Conservation (phyloP, 2,329 filamentous ascomycete species). For the Alternaria panax region DNA sequence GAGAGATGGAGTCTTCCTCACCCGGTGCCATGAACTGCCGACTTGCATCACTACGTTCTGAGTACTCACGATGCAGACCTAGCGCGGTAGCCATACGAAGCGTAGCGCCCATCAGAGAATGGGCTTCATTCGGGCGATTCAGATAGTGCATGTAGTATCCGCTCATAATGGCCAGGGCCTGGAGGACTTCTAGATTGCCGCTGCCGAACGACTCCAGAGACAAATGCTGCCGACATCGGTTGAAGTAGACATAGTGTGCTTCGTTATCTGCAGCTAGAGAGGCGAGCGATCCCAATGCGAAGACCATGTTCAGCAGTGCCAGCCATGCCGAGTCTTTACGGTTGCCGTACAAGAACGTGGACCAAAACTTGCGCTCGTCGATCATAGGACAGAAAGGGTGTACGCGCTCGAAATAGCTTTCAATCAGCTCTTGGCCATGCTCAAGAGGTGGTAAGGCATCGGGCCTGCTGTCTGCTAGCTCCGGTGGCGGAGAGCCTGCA, state of each 20-base stretch:
- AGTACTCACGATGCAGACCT: slow-evolving; percentile 72
- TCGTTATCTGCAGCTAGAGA: slow-evolving; percentile 69
- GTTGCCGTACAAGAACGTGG: slow-evolving; percentile 68
- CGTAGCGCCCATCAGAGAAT: slow-evolving; percentile 73
- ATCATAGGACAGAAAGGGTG: slow-evolving; percentile 77
- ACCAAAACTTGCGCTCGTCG: slow-evolving; percentile 74
- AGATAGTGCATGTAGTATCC: slow-evolving; percentile 82
- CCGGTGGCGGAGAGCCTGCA: slow-evolving; percentile 47
- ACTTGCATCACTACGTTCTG: slow-evolving; percentile 40
- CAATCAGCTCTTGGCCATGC: slow-evolving; percentile 72
- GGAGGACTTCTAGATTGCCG: slow-evolving; percentile 75
- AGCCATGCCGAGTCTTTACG: slow-evolving; percentile 74
- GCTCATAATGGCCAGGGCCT: slow-evolving; percentile 74
- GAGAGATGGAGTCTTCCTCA: slow-evolving; percentile 46
- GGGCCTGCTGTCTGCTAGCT: slow-evolving; percentile 41
- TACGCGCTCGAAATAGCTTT: slow-evolving; percentile 78
- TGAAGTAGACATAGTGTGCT: slow-evolving; percentile 74
- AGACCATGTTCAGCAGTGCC: slow-evolving; percentile 76
- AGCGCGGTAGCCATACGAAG: slow-evolving; percentile 77
- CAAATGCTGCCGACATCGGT: slow-evolving; percentile 70
- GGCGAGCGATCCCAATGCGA: slow-evolving; percentile 76
- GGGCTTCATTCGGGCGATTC: slow-evolving; percentile 78
- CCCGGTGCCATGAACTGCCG: slow-evolving; percentile 28
- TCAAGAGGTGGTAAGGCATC: slow-evolving; percentile 63
- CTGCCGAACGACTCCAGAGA: slow-evolving; percentile 72